A percentile compares a stretch with the other conserved stretches of the same genome.
Evolutionary conservation across 2,329 filamentous ascomycete species (phyloP).

Genomic region (Colletotrichum sp.): DNA sequence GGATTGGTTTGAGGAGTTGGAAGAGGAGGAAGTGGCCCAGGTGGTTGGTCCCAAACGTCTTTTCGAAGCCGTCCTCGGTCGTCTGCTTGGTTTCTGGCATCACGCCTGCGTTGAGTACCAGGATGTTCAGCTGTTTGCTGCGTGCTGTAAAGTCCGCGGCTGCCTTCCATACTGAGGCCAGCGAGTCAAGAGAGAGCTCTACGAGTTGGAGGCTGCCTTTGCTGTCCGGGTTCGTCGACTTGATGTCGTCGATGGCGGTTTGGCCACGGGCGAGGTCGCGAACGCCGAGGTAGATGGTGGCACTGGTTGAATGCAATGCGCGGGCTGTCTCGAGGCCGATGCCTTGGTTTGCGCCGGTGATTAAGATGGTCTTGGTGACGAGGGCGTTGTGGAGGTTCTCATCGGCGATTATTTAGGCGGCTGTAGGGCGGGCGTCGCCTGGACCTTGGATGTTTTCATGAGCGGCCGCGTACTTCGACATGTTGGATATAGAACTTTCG

Average conservation of each 20-base stretch:
- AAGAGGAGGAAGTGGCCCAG: constrained; percentile 59
- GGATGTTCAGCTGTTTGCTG: constrained; percentile 28
- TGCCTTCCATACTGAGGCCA: constrained; percentile 25
- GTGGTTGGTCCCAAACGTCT: constrained; percentile 57
- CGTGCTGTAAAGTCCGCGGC: constrained; percentile 32
- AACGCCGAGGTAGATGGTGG: constrained; percentile 38
- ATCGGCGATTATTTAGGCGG: constrained; percentile 17
- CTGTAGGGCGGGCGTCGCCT: constrained; percentile 21
- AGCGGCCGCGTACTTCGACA: neutral
- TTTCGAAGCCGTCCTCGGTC: constrained; percentile 26
- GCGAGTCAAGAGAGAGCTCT: constrained; percentile 10
- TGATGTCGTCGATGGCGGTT: constrained; percentile 25
- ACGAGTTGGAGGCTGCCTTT: neutral
- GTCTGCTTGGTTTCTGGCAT: constrained; percentile 11
- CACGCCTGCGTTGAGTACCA: constrained; percentile 43
- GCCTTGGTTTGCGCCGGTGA: constrained; percentile 41
- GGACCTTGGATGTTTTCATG: neutral
- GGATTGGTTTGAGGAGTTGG: constrained; percentile 47
- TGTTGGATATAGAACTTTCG: neutral
- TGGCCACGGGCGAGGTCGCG: constrained; percentile 36
- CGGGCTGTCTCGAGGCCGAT: constrained; percentile 41
- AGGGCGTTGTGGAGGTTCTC: constrained; percentile 19
- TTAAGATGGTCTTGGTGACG: constrained; percentile 35
- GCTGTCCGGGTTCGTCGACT: neutral
- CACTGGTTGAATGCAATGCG: constrained; percentile 40